Conservation (phyloP, 441 rosid genomes). For the Adansonia grandidieri region DNA sequence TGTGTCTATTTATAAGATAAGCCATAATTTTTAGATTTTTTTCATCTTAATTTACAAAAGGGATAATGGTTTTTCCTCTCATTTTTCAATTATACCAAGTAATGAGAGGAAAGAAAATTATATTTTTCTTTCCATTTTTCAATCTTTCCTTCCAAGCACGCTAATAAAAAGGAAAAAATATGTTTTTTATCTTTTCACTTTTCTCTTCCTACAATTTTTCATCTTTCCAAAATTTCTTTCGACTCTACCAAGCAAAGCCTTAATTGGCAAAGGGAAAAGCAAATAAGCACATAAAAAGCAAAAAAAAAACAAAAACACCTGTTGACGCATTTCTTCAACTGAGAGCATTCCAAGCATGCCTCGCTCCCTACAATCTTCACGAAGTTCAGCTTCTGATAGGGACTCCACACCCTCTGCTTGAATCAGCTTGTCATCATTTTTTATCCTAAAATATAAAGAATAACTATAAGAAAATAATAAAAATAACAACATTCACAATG, state of each 20-base stretch:
- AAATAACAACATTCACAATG: neutral
- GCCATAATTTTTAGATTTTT: no score
- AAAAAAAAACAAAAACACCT: conserved; percentile 51
- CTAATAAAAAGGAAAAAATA: no score
- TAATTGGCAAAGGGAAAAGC: neutral
- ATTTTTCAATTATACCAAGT: no score
- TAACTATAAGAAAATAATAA: neutral
- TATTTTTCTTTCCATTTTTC: no score
- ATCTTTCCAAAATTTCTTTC: no score
- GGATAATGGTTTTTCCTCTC: no score
- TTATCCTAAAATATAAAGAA: conserved; percentile 60
- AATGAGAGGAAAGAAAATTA: no score
- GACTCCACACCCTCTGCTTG: conserved; percentile 92
- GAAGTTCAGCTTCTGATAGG: conserved; percentile 87
- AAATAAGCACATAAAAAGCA: neutral
- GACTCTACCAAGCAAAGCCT: neutral
- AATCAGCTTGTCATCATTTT: conserved; percentile 90
- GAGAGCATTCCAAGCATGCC: conserved; percentile 87
- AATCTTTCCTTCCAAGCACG: no score
- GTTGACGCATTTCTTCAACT: conserved; percentile 89
- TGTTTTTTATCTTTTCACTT: no score
- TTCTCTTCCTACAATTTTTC: no score
- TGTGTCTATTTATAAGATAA: no score
- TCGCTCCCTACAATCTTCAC: conserved; percentile 89
- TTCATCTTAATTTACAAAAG: no score